These are phyloP conservation scores for Coffea humblotiana DNA, from an alignment of 305 asterid genomes.

Conservation along the genomic window DNA sequence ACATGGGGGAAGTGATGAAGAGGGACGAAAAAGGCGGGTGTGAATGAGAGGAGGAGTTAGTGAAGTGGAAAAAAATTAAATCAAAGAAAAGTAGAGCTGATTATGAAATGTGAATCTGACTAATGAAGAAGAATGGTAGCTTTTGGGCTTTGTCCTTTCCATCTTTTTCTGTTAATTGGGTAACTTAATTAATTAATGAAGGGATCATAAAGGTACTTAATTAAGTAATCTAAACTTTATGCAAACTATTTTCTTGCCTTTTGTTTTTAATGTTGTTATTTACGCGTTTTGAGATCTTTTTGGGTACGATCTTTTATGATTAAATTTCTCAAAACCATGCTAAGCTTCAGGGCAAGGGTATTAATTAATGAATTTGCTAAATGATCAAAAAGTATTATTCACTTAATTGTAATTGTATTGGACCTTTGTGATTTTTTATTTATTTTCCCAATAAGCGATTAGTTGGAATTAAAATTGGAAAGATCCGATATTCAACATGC, in stretches of 20 bases:
- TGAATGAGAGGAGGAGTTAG: conserved; percentile 17
- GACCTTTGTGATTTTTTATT: not conserved
- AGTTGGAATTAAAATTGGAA: not conserved
- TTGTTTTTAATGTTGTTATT: not conserved
- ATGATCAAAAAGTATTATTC: not conserved
- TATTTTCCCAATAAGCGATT: too few relatives aligned
- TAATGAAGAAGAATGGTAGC: conserved; percentile 25
- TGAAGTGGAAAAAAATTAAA: conserved; percentile 20
- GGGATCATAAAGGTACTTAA: not conserved
- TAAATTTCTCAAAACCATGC: not conserved
- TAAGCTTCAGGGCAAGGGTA: not conserved
- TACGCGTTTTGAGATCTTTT: not conserved
- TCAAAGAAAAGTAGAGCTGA: not conserved
- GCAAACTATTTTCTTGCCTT: not conserved
- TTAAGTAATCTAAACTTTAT: not conserved
- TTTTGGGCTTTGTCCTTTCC: conserved; percentile 42
- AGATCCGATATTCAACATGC: not conserved
- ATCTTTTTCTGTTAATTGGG: not conserved
- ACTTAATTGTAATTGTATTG: too few relatives aligned
- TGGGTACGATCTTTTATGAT: not conserved
- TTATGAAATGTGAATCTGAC: conserved; percentile 34
- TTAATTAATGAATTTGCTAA: not conserved
- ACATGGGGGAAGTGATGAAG: conserved; percentile 39
- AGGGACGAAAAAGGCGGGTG: conserved; percentile 42
- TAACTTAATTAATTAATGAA: not conserved